Evolutionary conservation across 1,284 basidiomycete genomes (phyloP), one percentile per base, ranked within the genome.

Genomic region (Lentinula novae-zelandiae): DNA sequence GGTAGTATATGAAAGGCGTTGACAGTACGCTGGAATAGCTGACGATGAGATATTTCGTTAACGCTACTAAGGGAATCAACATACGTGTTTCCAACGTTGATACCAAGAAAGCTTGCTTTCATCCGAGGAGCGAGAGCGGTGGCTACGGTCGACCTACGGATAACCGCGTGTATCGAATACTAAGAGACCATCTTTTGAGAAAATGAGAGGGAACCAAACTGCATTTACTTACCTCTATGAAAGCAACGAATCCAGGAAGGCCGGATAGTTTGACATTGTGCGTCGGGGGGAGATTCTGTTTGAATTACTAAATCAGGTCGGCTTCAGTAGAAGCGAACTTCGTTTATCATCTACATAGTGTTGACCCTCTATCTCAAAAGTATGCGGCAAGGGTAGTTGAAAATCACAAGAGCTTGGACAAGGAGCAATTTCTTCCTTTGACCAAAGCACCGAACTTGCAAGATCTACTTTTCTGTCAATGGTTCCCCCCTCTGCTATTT

Each of bases 401-500:
- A 91, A 90, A 10, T 72, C 70, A 13, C 89, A 69, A 1, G 75
- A 76, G 8, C 68, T 60, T 2, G 88, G 85, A 67, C 87, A 90
- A 5, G 72, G 70, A 3, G 66, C 53, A 60, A 73, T 69, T 54
- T 69, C 70, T 61, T 82, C 78, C 66, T 79, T 84, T 62, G 73
- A 76, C 87, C 87, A 91, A 20, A 90, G 75, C 20, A 80, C 70
- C 39, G 73, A 70, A 8, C 76, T 80, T 62, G 81, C 78, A 53
- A 82, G 71, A 67, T 82, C 86, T 3, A 90, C 67, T 49, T 75
- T 81, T 38, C 75, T 75, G 17, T 78, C 76, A 27, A 77, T 76
- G 13, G 78, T 78, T 9, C 88, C 89, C 31, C 83, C 83, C 64
- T 83, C 89, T 6, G 82, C 88, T 27, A 89, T 76, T 69, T 90